A percentile compares a stretch with the other conserved stretches of the same genome.
Evolutionary conservation across 345 rosid species (phyloP).

Genomic region (thale cress (Arabidopsis thaliana)): TAIR10.1 NC_003071.7:10778001-10778500

Average conservation of each 20-base stretch:
- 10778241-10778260: slow-evolving; percentile 55
- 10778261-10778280: slow-evolving; percentile 52
- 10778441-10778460: not conserved
- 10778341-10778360: not conserved
- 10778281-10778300: slow-evolving; percentile 4
- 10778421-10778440: not conserved
- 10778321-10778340: not conserved
- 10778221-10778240: slow-evolving; percentile 86
- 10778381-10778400: not conserved
- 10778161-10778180: slow-evolving; percentile 20
- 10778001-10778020: slow-evolving; percentile 79
- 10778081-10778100: slow-evolving; percentile 75
- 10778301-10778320: not conserved
- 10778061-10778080: slow-evolving; percentile 90
- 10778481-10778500: slow-evolving; percentile 90
- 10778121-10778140: not conserved
- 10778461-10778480: not conserved
- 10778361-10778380: not conserved
- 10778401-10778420: not conserved
- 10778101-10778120: slow-evolving; percentile 3
- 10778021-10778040: slow-evolving; percentile 78
- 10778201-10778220: slow-evolving; percentile 79
- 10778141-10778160: not conserved
- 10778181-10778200: slow-evolving; percentile 93
- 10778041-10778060: slow-evolving; percentile 90